Conservation (phyloP, 73 alveolate species). For the Paramecium biaurelia region DNA sequence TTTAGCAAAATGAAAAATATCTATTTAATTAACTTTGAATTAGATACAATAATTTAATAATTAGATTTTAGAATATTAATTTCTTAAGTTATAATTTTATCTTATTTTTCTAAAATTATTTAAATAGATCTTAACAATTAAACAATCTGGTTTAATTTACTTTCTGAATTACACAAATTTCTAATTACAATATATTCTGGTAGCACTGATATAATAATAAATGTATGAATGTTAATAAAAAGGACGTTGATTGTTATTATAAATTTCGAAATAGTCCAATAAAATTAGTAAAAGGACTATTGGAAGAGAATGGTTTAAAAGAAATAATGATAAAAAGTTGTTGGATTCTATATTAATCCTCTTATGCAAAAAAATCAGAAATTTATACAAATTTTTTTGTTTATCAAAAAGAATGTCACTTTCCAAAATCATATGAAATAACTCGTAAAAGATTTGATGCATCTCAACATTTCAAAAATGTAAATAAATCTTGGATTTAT, state of each 20-base stretch:
- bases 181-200: too few species aligned
- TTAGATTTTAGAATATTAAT: too few species aligned
- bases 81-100: too few species aligned
- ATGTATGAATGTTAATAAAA: neutral
- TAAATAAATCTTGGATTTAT: slow-evolving; percentile 65
- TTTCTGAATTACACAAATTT: too few species aligned
- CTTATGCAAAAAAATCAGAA: slow-evolving; percentile 42
- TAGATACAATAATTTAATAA: too few species aligned
- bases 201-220: neutral
- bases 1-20: too few species aligned
- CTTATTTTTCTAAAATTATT: too few species aligned
- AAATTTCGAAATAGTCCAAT: slow-evolving; percentile 51
- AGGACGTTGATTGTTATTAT: slow-evolving; percentile 56
- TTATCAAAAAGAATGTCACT: slow-evolving; percentile 66
- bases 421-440: slow-evolving; percentile 80
- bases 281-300: slow-evolving; percentile 45
- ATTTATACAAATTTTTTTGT: slow-evolving; percentile 34
- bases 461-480: slow-evolving; percentile 71
- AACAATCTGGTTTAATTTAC: too few species aligned
- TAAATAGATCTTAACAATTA: too few species aligned
- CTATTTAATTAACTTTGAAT: too few species aligned
- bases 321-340: slow-evolving; percentile 59
- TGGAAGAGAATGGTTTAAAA: slow-evolving; percentile 64
- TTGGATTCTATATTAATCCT: slow-evolving; percentile 60
- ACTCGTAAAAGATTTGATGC: slow-evolving; percentile 76